Base-by-base conservation (phyloP, 2,329 filamentous ascomycete species). In the Hymenoscyphus infarciens region DNA sequence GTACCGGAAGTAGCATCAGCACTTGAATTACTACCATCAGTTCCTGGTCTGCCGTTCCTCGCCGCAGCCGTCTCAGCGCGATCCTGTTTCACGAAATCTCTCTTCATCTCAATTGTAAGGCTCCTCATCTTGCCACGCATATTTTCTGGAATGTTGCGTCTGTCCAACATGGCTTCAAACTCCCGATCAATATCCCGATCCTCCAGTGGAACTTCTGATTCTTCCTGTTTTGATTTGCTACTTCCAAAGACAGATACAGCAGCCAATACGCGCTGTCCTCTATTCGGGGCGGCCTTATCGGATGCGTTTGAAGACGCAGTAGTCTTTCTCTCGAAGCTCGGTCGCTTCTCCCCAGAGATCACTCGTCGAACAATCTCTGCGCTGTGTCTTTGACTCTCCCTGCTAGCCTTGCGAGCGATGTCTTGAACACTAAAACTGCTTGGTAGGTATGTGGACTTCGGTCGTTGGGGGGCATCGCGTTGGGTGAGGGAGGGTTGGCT, bases 111-210 rank as follows among this genome's bases (percentile, higher is more conserved):
- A 67, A 91, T 84, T 66, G 91, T 92, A 64, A 99, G 80, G 62
- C 88, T 93, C 55, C 94, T 86, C 92, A 99, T 97, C 78, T 96
- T 96, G 75, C 94, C 92, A 61, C 94, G 84, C 81, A 97, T 92
- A 67, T 97, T 90, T 72, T 96, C 91, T 2, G 94, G 93, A 61
- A 98, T 96, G 71, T 98, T 97, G 67, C 94, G 85, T 19, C 93
- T 87, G 74, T 97, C 92, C 76, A 96, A 75, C 76, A 86, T 82
- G 2, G 82, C 84, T 70, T 88, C 84, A 56, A 86, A 80, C 66
- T 86, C 83, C 62, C 76, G 77, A 65, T 84, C 79, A 49, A 87
- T 82, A 65, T 86, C 79, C 69, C 80, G 78, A n/a, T 80, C 78
- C 61, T 83, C 78, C 33, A 86, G 60, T 5, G 67, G 45, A 52